Conservation (phyloP, 164 flowering plant species). For the Vitis riparia region DNA sequence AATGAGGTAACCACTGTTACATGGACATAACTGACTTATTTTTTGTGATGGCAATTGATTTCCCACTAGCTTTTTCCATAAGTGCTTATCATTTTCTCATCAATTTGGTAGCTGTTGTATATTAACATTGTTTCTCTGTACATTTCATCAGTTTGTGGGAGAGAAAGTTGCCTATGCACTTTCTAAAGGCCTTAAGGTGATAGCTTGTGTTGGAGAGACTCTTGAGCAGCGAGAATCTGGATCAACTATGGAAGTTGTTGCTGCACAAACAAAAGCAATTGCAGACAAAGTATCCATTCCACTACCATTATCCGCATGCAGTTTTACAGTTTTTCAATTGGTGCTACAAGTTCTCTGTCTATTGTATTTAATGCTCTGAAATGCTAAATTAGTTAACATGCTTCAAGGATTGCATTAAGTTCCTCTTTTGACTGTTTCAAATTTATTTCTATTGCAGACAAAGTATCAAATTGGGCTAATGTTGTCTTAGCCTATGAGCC, state of each 20-base stretch:
- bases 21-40: background rate
- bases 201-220: slow-evolving; percentile 75
- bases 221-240: slow-evolving; percentile 74
- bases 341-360: background rate
- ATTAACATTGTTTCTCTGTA: background rate
- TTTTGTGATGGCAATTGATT: background rate
- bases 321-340: background rate
- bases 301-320: no score
- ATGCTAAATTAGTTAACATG: background rate
- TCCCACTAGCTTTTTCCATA: background rate
- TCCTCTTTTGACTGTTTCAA: background rate
- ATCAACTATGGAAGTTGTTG: slow-evolving; percentile 59
- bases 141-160: slow-evolving; percentile 47
- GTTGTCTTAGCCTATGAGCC: slow-evolving; percentile 70
- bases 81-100: background rate
- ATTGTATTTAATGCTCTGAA: no score
- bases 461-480: slow-evolving; percentile 41
- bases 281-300: slow-evolving; percentile 44
- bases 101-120: background rate
- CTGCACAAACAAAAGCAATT: slow-evolving; percentile 72
- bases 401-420: background rate
- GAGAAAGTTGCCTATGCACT: slow-evolving; percentile 73
- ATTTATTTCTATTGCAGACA: slow-evolving; percentile 28
- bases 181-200: slow-evolving; percentile 62
- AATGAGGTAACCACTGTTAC: slow-evolving; percentile 40